Evolutionary conservation across 331 rosid genomes (phyloP), one percentile per base, ranked within the genome.

Genomic region (Spiraea crenata): DNA sequence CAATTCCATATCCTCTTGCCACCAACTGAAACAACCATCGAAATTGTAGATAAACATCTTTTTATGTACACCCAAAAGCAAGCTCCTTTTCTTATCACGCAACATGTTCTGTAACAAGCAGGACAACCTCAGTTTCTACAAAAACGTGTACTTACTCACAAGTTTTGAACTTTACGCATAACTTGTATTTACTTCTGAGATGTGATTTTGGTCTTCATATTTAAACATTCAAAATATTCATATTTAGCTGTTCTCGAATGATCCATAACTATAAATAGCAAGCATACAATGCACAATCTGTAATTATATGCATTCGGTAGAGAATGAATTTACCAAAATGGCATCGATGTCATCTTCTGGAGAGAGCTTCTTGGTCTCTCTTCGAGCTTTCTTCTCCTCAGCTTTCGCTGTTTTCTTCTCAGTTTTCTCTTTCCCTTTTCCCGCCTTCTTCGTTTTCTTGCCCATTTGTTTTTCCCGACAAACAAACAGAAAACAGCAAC

Each of bases 291-390:
- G 12, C 3, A 38, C 45, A 11, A 17, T 3, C 10, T 0, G 19
- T 17, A 19, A 7, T 19, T 5, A 8, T 20, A 50, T 38, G 14
- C 44, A 25, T 39, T 25, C 41, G 1, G 15, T 0, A 51, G 72
- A 50, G 39, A 45, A 52, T 9, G 62, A 49, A 50, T 35, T 9
- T 84, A 93, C 99, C 85, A 93, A 72, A 70, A 93, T 93, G 78
- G 97, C 95, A 57, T 93, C 99, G 80, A 93, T 93, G 69, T 93
- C 97, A 46, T 93, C 99, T 57, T 93, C 99, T 16, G 99, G 99
- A 69, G 97, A 93, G 71, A 93, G 80, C 91, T 91, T 93, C 81
- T 93, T 91, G 68, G 85, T 74, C 40, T 91, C 96, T 71, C 99
- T 74, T 16, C 99, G 99, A 83, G 90, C 88, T 87, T 63, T 84